A percentile compares a stretch with the other conserved stretches of the same genome.
These are phyloP conservation scores for Suhomyces terraborum DNA, from an alignment of 1,139 yeast genomes.

Conservation along the genomic window DNA sequence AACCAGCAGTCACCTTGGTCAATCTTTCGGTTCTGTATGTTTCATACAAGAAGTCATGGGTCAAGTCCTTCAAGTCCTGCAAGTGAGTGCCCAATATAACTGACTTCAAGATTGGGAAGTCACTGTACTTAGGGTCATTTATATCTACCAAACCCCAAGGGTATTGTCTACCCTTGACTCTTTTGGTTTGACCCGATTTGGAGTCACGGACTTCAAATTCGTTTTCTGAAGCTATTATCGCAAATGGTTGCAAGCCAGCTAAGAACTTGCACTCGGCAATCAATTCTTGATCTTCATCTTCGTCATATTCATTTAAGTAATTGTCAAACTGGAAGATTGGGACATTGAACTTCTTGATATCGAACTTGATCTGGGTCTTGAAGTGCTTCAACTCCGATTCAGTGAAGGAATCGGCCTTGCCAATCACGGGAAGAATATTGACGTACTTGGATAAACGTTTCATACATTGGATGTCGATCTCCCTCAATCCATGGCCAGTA, in stretches of 20 bases:
- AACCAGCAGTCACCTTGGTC: slow-evolving; percentile 51
- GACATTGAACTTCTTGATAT: slow-evolving; percentile 72
- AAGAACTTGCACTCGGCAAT: slow-evolving; percentile 79
- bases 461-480: slow-evolving; percentile 76
- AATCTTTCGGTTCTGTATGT: slow-evolving; percentile 89
- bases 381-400: slow-evolving; percentile 64
- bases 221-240: slow-evolving; percentile 74
- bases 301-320: slow-evolving; percentile 46
- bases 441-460: slow-evolving; percentile 75
- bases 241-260: slow-evolving; percentile 80
- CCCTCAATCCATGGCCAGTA: slow-evolving; percentile 77
- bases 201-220: slow-evolving; percentile 54
- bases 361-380: slow-evolving; percentile 60
- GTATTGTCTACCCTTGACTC: slow-evolving; percentile 78
- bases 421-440: slow-evolving; percentile 83
- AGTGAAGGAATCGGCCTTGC: slow-evolving; percentile 87
- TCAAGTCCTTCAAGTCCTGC: slow-evolving; percentile 88
- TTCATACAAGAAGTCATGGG: slow-evolving; percentile 90
- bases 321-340: slow-evolving; percentile 79
- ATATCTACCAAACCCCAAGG: slow-evolving; percentile 93
- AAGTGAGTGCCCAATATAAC: slow-evolving; percentile 89
- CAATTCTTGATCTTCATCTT: slow-evolving; percentile 67
- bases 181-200: slow-evolving; percentile 51
- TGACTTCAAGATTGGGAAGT: slow-evolving; percentile 79
- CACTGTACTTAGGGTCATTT: slow-evolving; percentile 81